Base-by-base conservation (phyloP, 495 filamentous ascomycete genomes). In the Trypethelium eluteriae region DNA sequence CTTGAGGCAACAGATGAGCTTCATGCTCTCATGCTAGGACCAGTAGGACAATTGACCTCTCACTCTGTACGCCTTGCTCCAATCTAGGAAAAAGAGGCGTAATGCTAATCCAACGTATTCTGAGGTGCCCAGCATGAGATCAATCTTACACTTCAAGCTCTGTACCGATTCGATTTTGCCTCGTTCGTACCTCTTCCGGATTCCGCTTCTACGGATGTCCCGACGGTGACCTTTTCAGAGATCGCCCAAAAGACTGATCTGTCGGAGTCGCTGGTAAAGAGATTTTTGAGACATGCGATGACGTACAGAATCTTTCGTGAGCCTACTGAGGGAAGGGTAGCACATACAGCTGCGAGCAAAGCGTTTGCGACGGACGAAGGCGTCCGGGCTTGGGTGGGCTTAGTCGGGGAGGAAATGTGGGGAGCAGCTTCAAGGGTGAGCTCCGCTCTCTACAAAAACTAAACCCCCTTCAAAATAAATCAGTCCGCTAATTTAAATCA, bases 291-390 rank as follows among this genome's bases (percentile, higher is more conserved):
- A 5, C 76, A 84, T 65, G 82, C 79, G 56, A 85, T 86, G 73
- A 82, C 79, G 59, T 81, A 83, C 65, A 76, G 76, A 11, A 80
- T 86, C 64, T 88, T 88, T 77, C 70, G 74, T 25, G 85, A 87
- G 64, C 79, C 81, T 4, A 63, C 63, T n/a, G 79, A 79, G 0
- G 81, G 80, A 0, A 64, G 79, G 3, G 79, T 88, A 57, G 79
- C 76, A 2, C 85, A 86, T 72, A 85, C 83, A 38, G 78, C 80
- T 38, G 62, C 66, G 6, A 75, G 72, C 10, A 62, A 53, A 16
- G 44, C 73, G 16, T 64, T 68, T 16, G 46, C 63, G n/a, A 32
- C 49, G 32, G 62, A 64, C 36, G 39, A 2, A 16, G 36, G 18
- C 7, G 32, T 65, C 32, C 39, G 39, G 35, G 41, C 38, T 14